phyloP scores from a whole-genome alignment of 2,329 filamentous ascomycete species.

The Lasiodiplodia sp. region DNA sequence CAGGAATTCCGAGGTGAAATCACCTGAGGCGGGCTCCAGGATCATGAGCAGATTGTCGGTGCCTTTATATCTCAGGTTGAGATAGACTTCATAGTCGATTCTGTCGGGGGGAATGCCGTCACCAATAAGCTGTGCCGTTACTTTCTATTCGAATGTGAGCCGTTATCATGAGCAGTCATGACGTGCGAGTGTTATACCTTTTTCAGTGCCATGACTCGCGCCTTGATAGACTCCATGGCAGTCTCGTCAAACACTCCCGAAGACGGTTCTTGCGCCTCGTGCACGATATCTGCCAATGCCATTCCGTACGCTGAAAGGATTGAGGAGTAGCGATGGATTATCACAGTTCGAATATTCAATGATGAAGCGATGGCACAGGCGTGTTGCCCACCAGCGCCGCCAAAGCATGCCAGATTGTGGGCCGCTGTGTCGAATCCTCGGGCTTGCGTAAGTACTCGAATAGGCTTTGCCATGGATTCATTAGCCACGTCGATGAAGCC shows the following conservation, averaged over 20 bases:
- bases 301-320: slow-evolving; percentile 56
- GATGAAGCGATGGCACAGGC: slow-evolving; percentile 53
- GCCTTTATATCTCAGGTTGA: slow-evolving; percentile 55
- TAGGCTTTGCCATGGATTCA: slow-evolving; percentile 40
- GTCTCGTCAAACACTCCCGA: slow-evolving; percentile 39
- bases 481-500: slow-evolving; percentile 41
- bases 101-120: slow-evolving; percentile 67
- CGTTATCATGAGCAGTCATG: not conserved
- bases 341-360: slow-evolving; percentile 52
- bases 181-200: slow-evolving; percentile 38
- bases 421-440: slow-evolving; percentile 36
- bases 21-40: slow-evolving; percentile 38
- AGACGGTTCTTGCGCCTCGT: slow-evolving; percentile 50
- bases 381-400: slow-evolving; percentile 48
- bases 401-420: slow-evolving; percentile 40
- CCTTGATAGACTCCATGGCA: slow-evolving; percentile 59
- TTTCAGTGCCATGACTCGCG: slow-evolving; percentile 73
- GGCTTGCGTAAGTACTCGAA: slow-evolving; percentile 39
- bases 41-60: slow-evolving; percentile 57
- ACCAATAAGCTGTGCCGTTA: slow-evolving; percentile 64
- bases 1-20: slow-evolving; percentile 46
- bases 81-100: slow-evolving; percentile 44
- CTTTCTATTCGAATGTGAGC: slow-evolving; percentile 53
- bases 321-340: slow-evolving; percentile 56
- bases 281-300: slow-evolving; percentile 43